phyloP scores from a whole-genome alignment of 2,329 filamentous ascomycete species.

The Aspergillus uvarum region DNA sequence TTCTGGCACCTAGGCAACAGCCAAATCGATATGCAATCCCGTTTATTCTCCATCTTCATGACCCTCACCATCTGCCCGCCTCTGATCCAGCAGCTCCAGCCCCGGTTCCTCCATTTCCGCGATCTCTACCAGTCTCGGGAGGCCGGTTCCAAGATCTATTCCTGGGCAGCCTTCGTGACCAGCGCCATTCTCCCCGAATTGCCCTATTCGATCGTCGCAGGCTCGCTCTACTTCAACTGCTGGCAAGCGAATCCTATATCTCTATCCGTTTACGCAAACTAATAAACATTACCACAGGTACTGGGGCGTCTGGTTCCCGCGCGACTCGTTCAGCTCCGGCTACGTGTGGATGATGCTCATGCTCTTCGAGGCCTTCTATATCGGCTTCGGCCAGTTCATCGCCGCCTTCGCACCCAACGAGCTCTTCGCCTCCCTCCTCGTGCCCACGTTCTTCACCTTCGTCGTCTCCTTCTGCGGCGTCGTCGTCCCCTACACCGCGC shows the following conservation, averaged over 20 bases:
- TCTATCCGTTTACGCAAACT: not conserved
- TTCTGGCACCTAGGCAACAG: conserved; percentile 63
- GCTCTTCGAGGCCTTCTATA: conserved; percentile 65
- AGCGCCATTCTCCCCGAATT: conserved; percentile 67
- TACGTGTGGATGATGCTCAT: conserved; percentile 65
- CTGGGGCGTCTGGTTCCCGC: conserved; percentile 55
- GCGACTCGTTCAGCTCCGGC: conserved; percentile 58
- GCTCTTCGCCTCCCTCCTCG: conserved; percentile 63
- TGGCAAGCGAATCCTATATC: conserved; percentile 49
- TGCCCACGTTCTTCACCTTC: conserved; percentile 69
- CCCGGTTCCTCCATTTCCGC: conserved; percentile 65
- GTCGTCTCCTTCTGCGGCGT: conserved; percentile 74
- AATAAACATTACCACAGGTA: conserved; percentile 43
- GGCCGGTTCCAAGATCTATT: conserved; percentile 76
- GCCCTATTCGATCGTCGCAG: conserved; percentile 66
- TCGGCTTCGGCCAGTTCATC: conserved; percentile 66
- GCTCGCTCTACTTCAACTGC: conserved; percentile 63
- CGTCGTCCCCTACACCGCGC: conserved; percentile 63
- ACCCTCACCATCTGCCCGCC: conserved; percentile 72
- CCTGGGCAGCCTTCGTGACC: conserved; percentile 69
- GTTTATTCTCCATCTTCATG: conserved; percentile 75
- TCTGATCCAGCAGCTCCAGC: conserved; percentile 75
- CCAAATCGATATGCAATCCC: conserved; percentile 65
- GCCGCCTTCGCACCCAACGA: conserved; percentile 67
- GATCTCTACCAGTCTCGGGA: conserved; percentile 71